Percentiles rank a stretch among this genome's conserved stretches.
Conservation (phyloP, 495 filamentous ascomycete genomes). For the Neurospora discreta region DNA sequence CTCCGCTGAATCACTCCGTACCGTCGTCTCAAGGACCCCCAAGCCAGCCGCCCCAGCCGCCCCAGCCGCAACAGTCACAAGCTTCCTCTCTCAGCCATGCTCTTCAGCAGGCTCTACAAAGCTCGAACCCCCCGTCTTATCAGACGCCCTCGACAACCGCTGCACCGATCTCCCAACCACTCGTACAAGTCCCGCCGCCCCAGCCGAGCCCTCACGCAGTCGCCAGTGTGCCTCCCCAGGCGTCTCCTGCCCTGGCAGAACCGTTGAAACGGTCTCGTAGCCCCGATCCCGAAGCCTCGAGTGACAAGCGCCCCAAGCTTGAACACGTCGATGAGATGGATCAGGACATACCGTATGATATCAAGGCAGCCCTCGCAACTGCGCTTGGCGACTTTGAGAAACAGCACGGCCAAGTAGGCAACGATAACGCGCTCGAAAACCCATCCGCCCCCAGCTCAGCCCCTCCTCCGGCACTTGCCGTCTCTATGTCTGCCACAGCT, state of each 20-base stretch:
- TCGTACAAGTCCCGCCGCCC: not conserved
- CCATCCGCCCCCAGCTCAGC: not conserved
- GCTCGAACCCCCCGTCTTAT: not conserved
- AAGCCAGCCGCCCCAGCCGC: not conserved
- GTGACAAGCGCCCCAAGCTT: not conserved
- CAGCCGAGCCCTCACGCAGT: not conserved
- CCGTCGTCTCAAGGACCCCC: not conserved
- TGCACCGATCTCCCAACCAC: not conserved
- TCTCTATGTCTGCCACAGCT: not conserved
- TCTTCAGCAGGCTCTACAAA: not conserved
- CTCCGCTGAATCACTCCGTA: not conserved
- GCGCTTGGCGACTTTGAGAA: not conserved
- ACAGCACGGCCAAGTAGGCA: not conserved
- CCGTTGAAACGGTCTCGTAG: not conserved
- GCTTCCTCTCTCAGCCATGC: not conserved
- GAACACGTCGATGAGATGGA: not conserved
- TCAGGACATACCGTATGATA: not conserved
- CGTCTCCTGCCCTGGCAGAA: not conserved
- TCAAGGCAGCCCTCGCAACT: not conserved
- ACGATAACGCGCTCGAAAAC: not conserved
- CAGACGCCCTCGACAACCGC: not conserved
- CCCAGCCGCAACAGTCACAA: conserved; percentile 1
- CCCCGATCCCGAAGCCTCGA: not conserved
- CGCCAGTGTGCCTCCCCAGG: not conserved
- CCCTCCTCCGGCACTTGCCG: not conserved